Evolutionary conservation across 371 early-diverging fungal genomes (phyloP), one percentile per base, ranked within the genome.

Genomic region (Haplosporangium sp.): DNA sequence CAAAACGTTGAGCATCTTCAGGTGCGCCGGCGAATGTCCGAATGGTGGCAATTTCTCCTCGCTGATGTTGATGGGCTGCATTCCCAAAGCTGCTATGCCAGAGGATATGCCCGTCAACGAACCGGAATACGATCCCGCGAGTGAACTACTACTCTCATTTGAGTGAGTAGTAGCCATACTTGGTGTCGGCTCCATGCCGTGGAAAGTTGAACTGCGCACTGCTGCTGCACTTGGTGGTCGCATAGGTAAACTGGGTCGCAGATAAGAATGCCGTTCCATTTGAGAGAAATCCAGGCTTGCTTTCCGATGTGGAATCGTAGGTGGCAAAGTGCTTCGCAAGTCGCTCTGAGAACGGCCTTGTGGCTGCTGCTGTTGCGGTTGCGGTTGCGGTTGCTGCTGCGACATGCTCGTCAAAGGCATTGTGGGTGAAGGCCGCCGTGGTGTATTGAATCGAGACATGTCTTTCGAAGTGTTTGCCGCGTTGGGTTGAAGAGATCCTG

Each of bases 11-110:
- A 79, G 38, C 73, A 73, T 72, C 18, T 64, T 59, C 41, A 79
- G 29, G 37, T 79, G 79, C 13, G 73, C 79, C 4, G 79, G 48
- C 5, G 79, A 79, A 55, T 79, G 79, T 16, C 79, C 79, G 55
- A 72, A 79, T 5, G 79, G 79, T 4, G 79, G 79, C 12, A 79
- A 55, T 38, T 68, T 79, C 56, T 79, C 79, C 41, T 79, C 79
- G 14, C 62, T 72, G 46, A 79, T 69, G 20, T 79, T 79, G 59
- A 79, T 79, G 10, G 79, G 79, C 36, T 79, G 79, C 20, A 79
- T 48, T 42, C 63, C 48, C 16, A 72, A 38, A 3, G 69, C 73
- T 12, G 55, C 69, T 14, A 73, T n/a, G 11, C 60, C 68, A 21
- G 66, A 62, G 9, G 69, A 57, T 6, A 69, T 55, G 9, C 68